Base-by-base conservation (phyloP, 2,329 filamentous ascomycete species). In the Diaporthe capsici region DNA sequence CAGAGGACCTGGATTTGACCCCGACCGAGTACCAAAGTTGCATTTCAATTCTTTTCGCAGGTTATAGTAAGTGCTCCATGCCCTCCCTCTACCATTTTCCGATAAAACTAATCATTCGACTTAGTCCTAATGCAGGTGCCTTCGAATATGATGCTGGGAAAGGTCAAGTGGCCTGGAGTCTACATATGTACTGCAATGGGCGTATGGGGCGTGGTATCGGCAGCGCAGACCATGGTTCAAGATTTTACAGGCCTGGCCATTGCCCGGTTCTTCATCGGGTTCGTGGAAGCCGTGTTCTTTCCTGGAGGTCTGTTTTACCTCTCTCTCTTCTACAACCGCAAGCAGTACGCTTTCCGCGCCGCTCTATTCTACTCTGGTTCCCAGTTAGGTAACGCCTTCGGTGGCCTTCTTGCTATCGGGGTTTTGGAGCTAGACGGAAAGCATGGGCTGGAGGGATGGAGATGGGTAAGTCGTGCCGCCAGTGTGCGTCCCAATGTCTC, bases 201-300 rank as follows among this genome's bases (percentile, higher is more conserved):
- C 1, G 77, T 87, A 20, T 90, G 88, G 88, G 88, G 88, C 4
- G 75, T 84, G 22, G 85, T 90, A 17, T 89, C 87, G 9, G 86
- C 84, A 7, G 80, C 83, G 9, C 90, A 87, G n/a, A 87, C 88
- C 1, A 85, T 83, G 1, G 87, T 87, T 1, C 83, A 89, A 37
- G 86, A 79, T 63, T 88, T 85, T 76, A 84, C 84, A 8, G 85
- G 88, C 5, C 79, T 90, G 58, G 78, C 89, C 28, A 85, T 83
- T 0, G 84, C 84, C 47, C 84, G 88, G 37, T 86, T 90, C 74
- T 84, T 90, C 74, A 83, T 91, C 0, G 89, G 89, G 53, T 85
- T 88, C 55, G 84, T 89, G 8, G 89, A 91, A 78, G 90, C 90
- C 0, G 87, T 89, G 4, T 90, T 89, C 81, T 90, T 90, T 79